Evolutionary conservation across 176 grass and related monocot genomes (phyloP).

Genomic region (Carex parvula): DNA sequence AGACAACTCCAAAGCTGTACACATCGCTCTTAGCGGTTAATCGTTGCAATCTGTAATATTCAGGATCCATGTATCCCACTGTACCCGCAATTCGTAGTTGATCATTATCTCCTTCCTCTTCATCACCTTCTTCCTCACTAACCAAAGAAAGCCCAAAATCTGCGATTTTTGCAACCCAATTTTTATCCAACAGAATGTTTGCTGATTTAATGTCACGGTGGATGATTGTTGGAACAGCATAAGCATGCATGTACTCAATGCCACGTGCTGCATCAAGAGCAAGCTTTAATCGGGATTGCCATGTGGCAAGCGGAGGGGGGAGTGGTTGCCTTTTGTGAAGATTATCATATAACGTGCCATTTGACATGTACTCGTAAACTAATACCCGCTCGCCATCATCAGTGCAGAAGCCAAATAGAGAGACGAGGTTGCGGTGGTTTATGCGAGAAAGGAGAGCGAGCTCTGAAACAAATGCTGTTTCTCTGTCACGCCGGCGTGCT

Average conservation of each 20-base stretch:
- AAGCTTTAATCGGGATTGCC: constrained; percentile 52
- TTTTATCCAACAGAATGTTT: constrained; percentile 84
- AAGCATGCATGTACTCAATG: constrained; percentile 95
- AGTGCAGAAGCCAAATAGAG: constrained; percentile 73
- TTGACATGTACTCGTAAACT: constrained; percentile 88
- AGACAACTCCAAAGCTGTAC: constrained; percentile 43
- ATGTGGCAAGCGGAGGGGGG: constrained; percentile 32
- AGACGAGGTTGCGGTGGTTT: constrained; percentile 92
- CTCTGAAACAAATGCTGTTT: constrained; percentile 80
- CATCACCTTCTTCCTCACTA: background rate
- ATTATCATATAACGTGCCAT: constrained; percentile 82
- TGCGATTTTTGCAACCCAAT: constrained; percentile 75
- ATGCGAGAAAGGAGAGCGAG: constrained; percentile 66
- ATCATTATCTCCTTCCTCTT: constrained; percentile 11
- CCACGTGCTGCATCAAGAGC: constrained; percentile 80
- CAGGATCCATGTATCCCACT: constrained; percentile 95
- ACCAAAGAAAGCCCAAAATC: constrained; percentile 84
- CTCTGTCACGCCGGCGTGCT: constrained; percentile 46
- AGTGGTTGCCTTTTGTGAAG: constrained; percentile 48
- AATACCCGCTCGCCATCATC: constrained; percentile 58
- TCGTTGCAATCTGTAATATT: constrained; percentile 86
- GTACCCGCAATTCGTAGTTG: constrained; percentile 59
- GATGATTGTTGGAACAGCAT: constrained; percentile 86
- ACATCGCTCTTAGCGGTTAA: constrained; percentile 74
- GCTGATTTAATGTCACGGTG: constrained; percentile 94